Evolutionary conservation across 495 filamentous ascomycete genomes (phyloP).

Genomic region (Oleoguttula mirabilis): DNA sequence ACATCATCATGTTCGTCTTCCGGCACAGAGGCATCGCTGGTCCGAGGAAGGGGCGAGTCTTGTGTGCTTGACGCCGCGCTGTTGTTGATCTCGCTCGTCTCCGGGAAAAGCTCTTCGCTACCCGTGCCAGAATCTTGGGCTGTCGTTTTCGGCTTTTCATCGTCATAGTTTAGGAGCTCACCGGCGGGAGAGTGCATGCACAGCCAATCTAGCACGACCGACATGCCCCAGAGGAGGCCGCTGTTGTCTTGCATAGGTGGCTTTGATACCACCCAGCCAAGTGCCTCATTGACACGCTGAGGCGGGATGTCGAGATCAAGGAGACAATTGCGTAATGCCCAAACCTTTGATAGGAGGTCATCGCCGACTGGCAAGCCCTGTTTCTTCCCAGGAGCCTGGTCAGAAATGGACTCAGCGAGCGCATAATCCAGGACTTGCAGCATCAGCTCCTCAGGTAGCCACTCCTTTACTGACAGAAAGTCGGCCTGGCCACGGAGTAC

Average conservation of each 20-base stretch:
- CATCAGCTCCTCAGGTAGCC: slow-evolving; percentile 70
- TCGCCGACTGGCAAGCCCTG: slow-evolving; percentile 43
- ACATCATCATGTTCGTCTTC: not conserved
- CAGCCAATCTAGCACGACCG: slow-evolving; percentile 80
- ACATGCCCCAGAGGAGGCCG: slow-evolving; percentile 57
- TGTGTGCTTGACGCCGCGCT: not conserved
- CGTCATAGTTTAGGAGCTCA: slow-evolving; percentile 61
- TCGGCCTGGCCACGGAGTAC: slow-evolving; percentile 63
- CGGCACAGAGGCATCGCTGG: not conserved
- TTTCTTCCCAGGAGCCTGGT: slow-evolving; percentile 32
- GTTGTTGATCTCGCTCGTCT: not conserved
- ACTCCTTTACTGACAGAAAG: slow-evolving; percentile 55
- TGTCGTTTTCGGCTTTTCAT: slow-evolving; percentile 26
- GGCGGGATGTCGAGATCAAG: slow-evolving; percentile 53
- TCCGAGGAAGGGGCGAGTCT: too few species aligned
- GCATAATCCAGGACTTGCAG: slow-evolving; percentile 54
- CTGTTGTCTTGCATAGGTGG: slow-evolving; percentile 37
- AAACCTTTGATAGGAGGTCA: slow-evolving; percentile 62
- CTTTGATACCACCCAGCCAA: slow-evolving; percentile 47
- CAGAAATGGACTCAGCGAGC: slow-evolving; percentile 31
- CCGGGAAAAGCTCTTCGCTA: not conserved
- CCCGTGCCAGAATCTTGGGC: slow-evolving; percentile 15
- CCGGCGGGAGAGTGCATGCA: slow-evolving; percentile 54
- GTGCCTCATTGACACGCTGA: slow-evolving; percentile 47
- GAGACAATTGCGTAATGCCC: slow-evolving; percentile 65